phyloP scores from a whole-genome alignment of 2,329 filamentous ascomycete genomes.

The Microcyclospora tardicrescens region DNA sequence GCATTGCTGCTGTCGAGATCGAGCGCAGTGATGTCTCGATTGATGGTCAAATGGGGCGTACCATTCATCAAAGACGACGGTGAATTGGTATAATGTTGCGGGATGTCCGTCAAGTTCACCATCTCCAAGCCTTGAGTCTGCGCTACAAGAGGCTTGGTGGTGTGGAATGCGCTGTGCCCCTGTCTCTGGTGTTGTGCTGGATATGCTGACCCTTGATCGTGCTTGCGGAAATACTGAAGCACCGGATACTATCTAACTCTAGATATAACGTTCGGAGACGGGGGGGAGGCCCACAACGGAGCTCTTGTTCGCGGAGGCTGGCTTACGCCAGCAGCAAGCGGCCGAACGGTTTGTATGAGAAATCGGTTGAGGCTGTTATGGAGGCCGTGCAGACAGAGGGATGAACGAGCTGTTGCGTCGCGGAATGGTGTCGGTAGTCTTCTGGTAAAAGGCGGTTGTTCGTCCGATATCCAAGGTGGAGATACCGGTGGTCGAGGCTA shows the following conservation, averaged over 20 bases:
- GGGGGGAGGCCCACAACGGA: slow-evolving; percentile 82
- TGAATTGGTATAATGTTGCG: slow-evolving; percentile 61
- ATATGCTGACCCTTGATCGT: no score
- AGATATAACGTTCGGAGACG: slow-evolving; percentile 80
- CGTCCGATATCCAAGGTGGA: slow-evolving; percentile 64
- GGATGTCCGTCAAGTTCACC: slow-evolving; percentile 65
- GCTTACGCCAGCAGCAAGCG: slow-evolving; percentile 72
- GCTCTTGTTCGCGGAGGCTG: slow-evolving; percentile 51
- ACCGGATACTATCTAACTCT: slow-evolving; percentile 97
- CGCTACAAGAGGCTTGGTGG: not conserved
- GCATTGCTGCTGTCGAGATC: slow-evolving; percentile 92
- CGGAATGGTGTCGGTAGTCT: slow-evolving; percentile 69
- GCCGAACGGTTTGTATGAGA: slow-evolving; percentile 25
- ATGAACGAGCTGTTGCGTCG: slow-evolving; percentile 70
- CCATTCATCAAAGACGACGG: slow-evolving; percentile 58
- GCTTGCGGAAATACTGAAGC: slow-evolving; percentile 49
- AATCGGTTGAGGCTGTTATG: slow-evolving; percentile 73
- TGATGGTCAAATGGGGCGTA: slow-evolving; percentile 88
- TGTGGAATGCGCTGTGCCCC: no score
- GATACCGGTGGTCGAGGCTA: slow-evolving; percentile 62
- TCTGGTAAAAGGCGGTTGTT: slow-evolving; percentile 51
- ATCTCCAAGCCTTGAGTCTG: slow-evolving; percentile 45
- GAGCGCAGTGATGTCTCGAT: slow-evolving; percentile 72
- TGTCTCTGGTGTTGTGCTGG: no score
- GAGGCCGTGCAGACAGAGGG: slow-evolving; percentile 71